phyloP scores from a whole-genome alignment of 2,329 filamentous ascomycete genomes.

The Cephalotrichum gorgonifer region DNA sequence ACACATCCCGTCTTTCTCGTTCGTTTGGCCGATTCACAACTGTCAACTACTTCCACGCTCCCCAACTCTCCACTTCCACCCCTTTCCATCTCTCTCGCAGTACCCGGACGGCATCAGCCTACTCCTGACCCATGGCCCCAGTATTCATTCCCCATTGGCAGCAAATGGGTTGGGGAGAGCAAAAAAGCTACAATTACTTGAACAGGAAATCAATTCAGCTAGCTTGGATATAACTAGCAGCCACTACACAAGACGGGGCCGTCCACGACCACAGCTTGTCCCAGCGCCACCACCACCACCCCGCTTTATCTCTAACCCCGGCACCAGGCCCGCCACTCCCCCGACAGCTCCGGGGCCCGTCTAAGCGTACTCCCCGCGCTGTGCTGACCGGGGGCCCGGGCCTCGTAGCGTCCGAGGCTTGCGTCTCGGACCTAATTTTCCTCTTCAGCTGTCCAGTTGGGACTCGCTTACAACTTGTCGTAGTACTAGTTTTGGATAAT shows the following conservation, averaged over 20 bases:
- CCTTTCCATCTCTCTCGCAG: too few species aligned
- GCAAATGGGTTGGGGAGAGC: too few species aligned
- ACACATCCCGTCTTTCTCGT: too few species aligned
- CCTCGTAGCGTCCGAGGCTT: background rate
- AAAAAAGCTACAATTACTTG: too few species aligned
- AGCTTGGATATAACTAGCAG: background rate
- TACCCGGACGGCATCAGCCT: too few species aligned
- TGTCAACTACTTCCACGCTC: too few species aligned
- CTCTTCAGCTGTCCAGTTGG: background rate
- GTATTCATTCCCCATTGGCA: too few species aligned
- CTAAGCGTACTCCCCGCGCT: background rate
- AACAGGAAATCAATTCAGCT: background rate
- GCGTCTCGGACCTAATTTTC: background rate
- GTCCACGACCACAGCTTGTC: too few species aligned
- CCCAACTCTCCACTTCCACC: too few species aligned
- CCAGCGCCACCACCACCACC: background rate
- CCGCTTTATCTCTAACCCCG: background rate
- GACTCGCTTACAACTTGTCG: conserved; percentile 78
- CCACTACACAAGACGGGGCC: background rate
- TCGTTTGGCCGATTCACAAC: too few species aligned
- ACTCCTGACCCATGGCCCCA: too few species aligned
- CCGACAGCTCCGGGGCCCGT: background rate
- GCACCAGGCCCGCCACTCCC: background rate
- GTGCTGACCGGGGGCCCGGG: background rate
- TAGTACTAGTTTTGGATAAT: conserved; percentile 60